phyloP scores from a whole-genome alignment of 1,284 basidiomycete genomes.

The Kwoniella shivajii region DNA sequence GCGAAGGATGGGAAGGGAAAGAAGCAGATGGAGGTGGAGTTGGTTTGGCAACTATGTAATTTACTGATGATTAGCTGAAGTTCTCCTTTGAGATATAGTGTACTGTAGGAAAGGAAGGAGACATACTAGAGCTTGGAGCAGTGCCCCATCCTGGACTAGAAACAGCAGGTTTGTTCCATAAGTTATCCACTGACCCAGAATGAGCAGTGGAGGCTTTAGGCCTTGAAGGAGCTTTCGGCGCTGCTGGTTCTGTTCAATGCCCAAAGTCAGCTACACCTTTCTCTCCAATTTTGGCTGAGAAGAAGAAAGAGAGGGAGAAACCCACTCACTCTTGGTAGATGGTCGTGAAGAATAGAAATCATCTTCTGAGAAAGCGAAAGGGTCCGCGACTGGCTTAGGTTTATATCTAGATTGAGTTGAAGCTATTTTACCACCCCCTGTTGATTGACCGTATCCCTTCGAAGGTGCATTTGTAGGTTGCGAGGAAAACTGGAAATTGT shows the following conservation, averaged over 20 bases:
- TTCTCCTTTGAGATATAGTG: too few relatives aligned
- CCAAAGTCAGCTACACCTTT: conserved; percentile 8
- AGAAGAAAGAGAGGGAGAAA: neutral
- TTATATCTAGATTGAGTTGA: conserved; percentile 46
- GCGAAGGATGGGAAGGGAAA: conserved; percentile 18
- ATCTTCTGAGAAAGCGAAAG: conserved; percentile 53
- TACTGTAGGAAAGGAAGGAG: neutral
- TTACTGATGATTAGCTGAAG: conserved; percentile 25
- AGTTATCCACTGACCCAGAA: conserved; percentile 18
- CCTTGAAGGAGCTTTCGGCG: conserved; percentile 18
- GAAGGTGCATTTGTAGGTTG: conserved; percentile 26
- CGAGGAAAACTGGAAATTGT: conserved; percentile 84
- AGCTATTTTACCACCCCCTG: conserved; percentile 31
- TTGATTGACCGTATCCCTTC: conserved; percentile 11
- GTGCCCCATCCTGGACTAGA: conserved; percentile 55
- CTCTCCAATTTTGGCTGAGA: neutral
- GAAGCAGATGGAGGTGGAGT: conserved; percentile 45
- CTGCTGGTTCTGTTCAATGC: conserved; percentile 13
- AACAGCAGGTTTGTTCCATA: conserved; percentile 39
- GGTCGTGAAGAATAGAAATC: conserved; percentile 51
- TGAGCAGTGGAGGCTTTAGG: conserved; percentile 12
- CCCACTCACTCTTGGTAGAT: conserved; percentile 39
- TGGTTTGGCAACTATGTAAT: conserved; percentile 44
- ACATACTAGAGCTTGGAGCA: conserved; percentile 30
- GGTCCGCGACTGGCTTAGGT: conserved; percentile 44